Evolutionary conservation across 345 rosid species (phyloP).

Genomic region (Eucalyptus regnans): DNA sequence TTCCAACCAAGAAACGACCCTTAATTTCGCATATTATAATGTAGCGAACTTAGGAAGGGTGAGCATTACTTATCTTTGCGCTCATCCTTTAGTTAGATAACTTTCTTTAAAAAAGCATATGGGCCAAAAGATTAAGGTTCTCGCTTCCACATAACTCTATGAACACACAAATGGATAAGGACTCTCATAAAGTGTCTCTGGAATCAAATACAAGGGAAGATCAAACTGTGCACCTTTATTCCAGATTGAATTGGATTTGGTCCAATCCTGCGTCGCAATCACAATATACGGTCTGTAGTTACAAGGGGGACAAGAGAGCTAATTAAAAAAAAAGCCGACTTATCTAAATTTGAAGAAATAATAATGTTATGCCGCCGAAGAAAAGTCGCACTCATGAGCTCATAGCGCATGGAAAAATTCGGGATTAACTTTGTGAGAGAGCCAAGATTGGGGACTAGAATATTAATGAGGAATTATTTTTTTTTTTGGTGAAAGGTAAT

Average conservation of each 20-base stretch:
- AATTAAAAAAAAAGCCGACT: background rate
- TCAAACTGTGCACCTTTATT: background rate
- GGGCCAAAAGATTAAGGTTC: background rate
- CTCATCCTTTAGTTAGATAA: background rate
- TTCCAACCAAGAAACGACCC: background rate
- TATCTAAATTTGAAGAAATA: background rate
- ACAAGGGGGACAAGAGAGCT: background rate
- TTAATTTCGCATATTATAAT: background rate
- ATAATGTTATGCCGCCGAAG: background rate
- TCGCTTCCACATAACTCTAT: background rate
- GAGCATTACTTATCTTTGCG: background rate
- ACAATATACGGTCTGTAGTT: background rate
- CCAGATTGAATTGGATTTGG: background rate
- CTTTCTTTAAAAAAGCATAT: background rate
- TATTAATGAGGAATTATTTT: background rate
- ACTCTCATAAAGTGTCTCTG: background rate
- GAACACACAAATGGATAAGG: background rate
- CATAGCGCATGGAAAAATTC: background rate
- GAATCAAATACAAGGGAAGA: background rate
- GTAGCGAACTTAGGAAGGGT: background rate
- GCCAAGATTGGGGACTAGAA: background rate
- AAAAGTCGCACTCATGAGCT: background rate
- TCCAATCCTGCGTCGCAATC: background rate
- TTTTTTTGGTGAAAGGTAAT: no score
- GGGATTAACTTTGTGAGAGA: background rate